phyloP scores from a whole-genome alignment of 495 filamentous ascomycete genomes.

The Tricharina praecox region DNA sequence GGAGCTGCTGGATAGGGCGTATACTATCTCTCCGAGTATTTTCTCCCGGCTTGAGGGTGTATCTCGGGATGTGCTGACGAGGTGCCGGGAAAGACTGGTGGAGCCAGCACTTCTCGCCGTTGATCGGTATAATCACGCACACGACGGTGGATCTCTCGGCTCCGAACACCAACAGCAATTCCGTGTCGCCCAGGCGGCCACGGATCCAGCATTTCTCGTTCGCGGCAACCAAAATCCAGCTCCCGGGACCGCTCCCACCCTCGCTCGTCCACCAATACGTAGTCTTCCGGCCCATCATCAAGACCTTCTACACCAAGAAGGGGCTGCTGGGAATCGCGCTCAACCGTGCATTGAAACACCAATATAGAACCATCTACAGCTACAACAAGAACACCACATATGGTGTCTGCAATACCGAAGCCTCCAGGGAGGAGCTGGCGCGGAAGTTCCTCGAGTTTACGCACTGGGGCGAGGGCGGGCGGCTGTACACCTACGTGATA shows the following conservation, averaged over 20 bases:
- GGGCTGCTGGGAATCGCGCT: slow-evolving; percentile 64
- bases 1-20: neutral
- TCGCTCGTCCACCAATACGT: slow-evolving; percentile 78
- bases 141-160: slow-evolving; percentile 34
- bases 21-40: neutral
- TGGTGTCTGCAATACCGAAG: slow-evolving; percentile 32
- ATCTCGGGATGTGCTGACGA: slow-evolving; percentile 32
- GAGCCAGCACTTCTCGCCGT: slow-evolving; percentile 71
- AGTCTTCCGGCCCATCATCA: slow-evolving; percentile 80
- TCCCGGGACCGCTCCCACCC: slow-evolving; percentile 62
- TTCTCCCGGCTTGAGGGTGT: neutral
- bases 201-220: slow-evolving; percentile 33
- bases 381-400: slow-evolving; percentile 56
- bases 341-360: slow-evolving; percentile 71
- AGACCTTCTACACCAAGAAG: slow-evolving; percentile 63
- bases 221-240: slow-evolving; percentile 82
- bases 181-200: neutral
- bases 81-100: slow-evolving; percentile 59
- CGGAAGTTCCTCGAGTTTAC: slow-evolving; percentile 70
- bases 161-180: neutral
- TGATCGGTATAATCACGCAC: slow-evolving; percentile 68
- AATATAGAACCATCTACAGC: slow-evolving; percentile 77
- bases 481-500: slow-evolving; percentile 82
- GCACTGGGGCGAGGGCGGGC: slow-evolving; percentile 66
- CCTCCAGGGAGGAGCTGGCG: slow-evolving; percentile 44